Evolutionary conservation across 1,284 basidiomycete species (phyloP).

Genomic region (Apiotrichum veenhuisii): DNA sequence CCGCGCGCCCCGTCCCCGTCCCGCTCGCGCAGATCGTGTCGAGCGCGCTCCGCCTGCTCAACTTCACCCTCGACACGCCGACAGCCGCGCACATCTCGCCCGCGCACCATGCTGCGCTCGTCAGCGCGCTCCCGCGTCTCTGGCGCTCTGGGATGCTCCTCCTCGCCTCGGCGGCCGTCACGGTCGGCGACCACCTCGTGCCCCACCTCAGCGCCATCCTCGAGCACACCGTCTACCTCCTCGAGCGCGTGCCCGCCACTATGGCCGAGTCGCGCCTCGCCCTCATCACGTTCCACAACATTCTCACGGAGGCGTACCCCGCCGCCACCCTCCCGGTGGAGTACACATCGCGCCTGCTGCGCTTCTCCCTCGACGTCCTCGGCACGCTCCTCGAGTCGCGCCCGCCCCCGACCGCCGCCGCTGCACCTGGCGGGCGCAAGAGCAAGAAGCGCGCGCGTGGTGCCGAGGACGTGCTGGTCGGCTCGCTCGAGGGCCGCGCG

Average conservation of each 20-base stretch:
- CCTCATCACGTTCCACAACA: conserved; percentile 37
- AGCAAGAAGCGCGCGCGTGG: conserved; percentile 70
- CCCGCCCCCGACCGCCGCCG: conserved; percentile 1
- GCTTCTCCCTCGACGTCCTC: conserved; percentile 30
- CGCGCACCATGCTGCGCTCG: conserved; percentile 35
- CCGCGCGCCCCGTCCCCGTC: conserved; percentile 64
- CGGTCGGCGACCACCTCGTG: conserved; percentile 42
- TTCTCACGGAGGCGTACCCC: conserved; percentile 34
- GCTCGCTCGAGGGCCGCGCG: conserved; percentile 52
- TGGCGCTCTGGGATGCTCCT: conserved; percentile 41
- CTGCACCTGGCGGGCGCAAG: conserved; percentile 42
- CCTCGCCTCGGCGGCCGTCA: conserved; percentile 24
- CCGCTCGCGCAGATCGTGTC: conserved; percentile 59
- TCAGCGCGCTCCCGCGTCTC: conserved; percentile 32
- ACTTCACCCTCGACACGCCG: conserved; percentile 58
- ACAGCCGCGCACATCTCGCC: conserved; percentile 47
- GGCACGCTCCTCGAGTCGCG: conserved; percentile 28
- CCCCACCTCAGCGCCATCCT: conserved; percentile 41
- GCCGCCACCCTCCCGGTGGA: conserved; percentile 33
- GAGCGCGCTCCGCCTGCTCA: conserved; percentile 51
- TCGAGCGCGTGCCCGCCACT: conserved; percentile 30
- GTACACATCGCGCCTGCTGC: conserved; percentile 39
- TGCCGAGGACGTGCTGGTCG: conserved; percentile 74
- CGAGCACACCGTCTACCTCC: conserved; percentile 42
- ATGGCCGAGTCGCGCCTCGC: conserved; percentile 34